Conservation (phyloP, 352 stramenopile species). For the Pythium aristosporum region DNA sequence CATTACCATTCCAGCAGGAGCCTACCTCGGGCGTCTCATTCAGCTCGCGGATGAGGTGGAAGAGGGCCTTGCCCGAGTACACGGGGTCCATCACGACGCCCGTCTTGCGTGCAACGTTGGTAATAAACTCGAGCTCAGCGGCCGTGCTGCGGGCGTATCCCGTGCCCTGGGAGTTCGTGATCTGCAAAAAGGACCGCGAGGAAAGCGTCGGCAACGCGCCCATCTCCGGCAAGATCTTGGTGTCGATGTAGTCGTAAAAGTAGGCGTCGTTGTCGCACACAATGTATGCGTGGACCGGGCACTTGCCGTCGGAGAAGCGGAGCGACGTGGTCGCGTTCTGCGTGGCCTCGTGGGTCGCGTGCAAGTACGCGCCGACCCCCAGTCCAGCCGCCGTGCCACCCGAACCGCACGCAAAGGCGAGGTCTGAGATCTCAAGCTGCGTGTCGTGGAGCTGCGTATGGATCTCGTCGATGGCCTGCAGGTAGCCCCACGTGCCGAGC, state of each 20-base stretch:
- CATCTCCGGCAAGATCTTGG: slow-evolving; percentile 71
- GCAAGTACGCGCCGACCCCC: slow-evolving; percentile 69
- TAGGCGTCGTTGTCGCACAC: slow-evolving; percentile 86
- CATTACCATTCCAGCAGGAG: neutral
- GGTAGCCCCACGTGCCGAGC: slow-evolving; percentile 92
- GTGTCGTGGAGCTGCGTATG: slow-evolving; percentile 65
- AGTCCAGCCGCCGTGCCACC: slow-evolving; percentile 79
- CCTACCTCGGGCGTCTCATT: slow-evolving; percentile 59
- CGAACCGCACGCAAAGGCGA: slow-evolving; percentile 86
- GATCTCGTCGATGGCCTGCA: slow-evolving; percentile 91
- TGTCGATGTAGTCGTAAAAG: slow-evolving; percentile 82
- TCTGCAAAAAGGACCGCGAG: slow-evolving; percentile 69
- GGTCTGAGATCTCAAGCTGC: slow-evolving; percentile 61
- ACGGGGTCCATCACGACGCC: slow-evolving; percentile 85
- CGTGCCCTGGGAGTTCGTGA: slow-evolving; percentile 78
- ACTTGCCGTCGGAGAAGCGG: slow-evolving; percentile 44
- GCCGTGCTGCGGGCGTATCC: slow-evolving; percentile 79
- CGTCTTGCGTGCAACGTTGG: slow-evolving; percentile 61
- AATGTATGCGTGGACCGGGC: slow-evolving; percentile 74
- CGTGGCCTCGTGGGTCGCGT: slow-evolving; percentile 34
- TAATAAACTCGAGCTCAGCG: slow-evolving; percentile 80
- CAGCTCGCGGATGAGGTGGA: slow-evolving; percentile 76
- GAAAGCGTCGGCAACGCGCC: slow-evolving; percentile 45
- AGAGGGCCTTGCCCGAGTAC: slow-evolving; percentile 87
- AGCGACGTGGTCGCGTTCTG: slow-evolving; percentile 27